phyloP scores from a whole-genome alignment of 768 basidiomycete species.

The Pleurotus sapidus region DNA sequence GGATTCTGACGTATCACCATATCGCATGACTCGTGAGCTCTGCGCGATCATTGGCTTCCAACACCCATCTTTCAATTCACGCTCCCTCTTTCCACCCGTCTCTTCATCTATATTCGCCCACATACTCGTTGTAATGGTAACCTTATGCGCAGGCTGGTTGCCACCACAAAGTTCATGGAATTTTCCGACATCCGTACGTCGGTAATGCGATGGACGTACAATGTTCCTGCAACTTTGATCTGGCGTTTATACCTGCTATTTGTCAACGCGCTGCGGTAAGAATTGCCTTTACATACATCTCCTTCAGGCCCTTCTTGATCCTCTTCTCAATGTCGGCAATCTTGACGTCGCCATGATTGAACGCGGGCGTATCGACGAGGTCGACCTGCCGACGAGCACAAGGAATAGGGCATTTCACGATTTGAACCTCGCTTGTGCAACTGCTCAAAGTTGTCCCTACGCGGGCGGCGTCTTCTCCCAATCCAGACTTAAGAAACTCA shows the following conservation, averaged over 20 bases:
- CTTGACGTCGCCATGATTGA: slow-evolving; percentile 30
- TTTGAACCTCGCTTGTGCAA: slow-evolving; percentile 33
- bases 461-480: slow-evolving; percentile 9
- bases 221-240: slow-evolving; percentile 26
- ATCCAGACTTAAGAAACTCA: slow-evolving; percentile 23
- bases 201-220: slow-evolving; percentile 38
- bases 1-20: slow-evolving; percentile 11
- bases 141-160: slow-evolving; percentile 20
- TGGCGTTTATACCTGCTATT: slow-evolving; percentile 18
- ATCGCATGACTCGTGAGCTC: slow-evolving; percentile 14
- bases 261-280: not conserved
- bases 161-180: slow-evolving; percentile 23
- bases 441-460: slow-evolving; percentile 26
- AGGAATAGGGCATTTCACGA: slow-evolving; percentile 22
- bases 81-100: slow-evolving; percentile 11
- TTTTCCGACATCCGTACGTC: slow-evolving; percentile 33
- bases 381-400: slow-evolving; percentile 23
- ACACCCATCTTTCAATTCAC: slow-evolving; percentile 12
- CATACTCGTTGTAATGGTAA: slow-evolving; percentile 32
- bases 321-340: slow-evolving; percentile 34
- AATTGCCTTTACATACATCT: slow-evolving; percentile 14
- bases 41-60: slow-evolving; percentile 14
- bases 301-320: slow-evolving; percentile 28
- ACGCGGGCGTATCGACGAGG: slow-evolving; percentile 35
- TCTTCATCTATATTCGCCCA: slow-evolving; percentile 32